Evolutionary conservation across 2,329 filamentous ascomycete species (phyloP), one percentile per base, ranked within the genome.

Genomic region (Verticillium nonalfalfae): DNA sequence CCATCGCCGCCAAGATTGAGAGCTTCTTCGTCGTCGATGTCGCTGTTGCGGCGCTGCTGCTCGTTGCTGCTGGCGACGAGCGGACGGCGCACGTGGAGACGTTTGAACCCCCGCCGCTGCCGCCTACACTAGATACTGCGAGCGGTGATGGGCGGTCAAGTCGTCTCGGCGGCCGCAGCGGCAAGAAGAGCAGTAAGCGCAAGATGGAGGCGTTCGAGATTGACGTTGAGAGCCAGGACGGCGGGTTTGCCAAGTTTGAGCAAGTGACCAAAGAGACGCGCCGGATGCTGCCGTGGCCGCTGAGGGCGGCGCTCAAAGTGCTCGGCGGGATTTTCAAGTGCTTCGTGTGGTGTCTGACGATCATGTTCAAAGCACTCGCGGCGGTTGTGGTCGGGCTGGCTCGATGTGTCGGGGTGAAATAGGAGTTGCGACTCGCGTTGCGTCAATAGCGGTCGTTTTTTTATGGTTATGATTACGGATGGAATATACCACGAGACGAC

Each of bases 21-120:
- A 78, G 80, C 38, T 86, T 84, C 69, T 89, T 86, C 70, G 74
- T 88, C 50, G 77, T 86, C 14, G 86, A 89, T 68, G 85, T 88
- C 1, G 85, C 82, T 4, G 82, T 87, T 15, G 76, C 83, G 1
- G 85, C 86, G 0, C 75, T 88, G 15, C 71, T 88, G 66, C 75
- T 89, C 4, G 85, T 88, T 6, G 85, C 85, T 1, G 77, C 81
- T 58, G 70, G 76, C 7, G 85, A 88, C 68, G 83, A 83, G 68
- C 80, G 80, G 69, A 82, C 80, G 66, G 72, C 72, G 15, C 68
- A 75, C 31, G 71, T 79, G 26, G 84, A 86, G 72, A 74, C 79
- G 2, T 88, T 88, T 67, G 84, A 83, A 67, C 84, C 86, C 15
- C 85, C 85, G 14, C 85, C 85, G 0, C 70, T 70, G 21, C 61